Evolutionary conservation across 2,329 filamentous ascomycete species (phyloP).

Genomic region (Lasiodiplodia theobromae): DNA sequence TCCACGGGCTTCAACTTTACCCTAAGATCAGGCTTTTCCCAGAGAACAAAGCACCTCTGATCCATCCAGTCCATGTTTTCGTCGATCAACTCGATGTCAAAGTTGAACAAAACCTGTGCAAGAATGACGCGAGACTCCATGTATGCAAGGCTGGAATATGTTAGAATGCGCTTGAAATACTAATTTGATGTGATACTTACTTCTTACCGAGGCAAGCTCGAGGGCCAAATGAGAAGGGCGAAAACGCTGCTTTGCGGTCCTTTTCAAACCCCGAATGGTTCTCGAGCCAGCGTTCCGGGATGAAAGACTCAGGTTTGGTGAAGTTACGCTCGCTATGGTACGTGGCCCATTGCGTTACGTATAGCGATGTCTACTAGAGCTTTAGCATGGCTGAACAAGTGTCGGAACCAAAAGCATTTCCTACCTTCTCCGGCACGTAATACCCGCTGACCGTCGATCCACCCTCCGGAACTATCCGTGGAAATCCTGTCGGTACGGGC

Average conservation of each 20-base stretch:
- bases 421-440: constrained; percentile 42
- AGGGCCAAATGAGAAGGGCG: constrained; percentile 46
- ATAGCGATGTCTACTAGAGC: no score
- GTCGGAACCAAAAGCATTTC: no score
- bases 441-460: constrained; percentile 48
- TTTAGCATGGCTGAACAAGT: no score
- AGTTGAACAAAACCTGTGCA: no score
- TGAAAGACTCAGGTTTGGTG: constrained; percentile 40
- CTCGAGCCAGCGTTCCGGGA: constrained; percentile 46
- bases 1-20: no score
- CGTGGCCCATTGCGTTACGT: constrained; percentile 39
- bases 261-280: constrained; percentile 35
- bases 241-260: constrained; percentile 39
- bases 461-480: constrained; percentile 44
- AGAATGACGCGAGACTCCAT: constrained; percentile 39
- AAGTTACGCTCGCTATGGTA: constrained; percentile 43
- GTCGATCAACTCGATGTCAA: no score
- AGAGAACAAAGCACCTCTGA: no score
- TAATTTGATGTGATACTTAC: constrained; percentile 35
- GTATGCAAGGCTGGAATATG: constrained; percentile 41
- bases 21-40: no score
- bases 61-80: no score
- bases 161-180: not conserved
- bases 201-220: constrained; percentile 46
- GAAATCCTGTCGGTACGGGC: constrained; percentile 51